A percentile compares a stretch with the other conserved stretches of the same genome.
Evolutionary conservation across 345 rosid genomes (phyloP).

Genomic region (Rhodomyrtus tomentosa): DNA sequence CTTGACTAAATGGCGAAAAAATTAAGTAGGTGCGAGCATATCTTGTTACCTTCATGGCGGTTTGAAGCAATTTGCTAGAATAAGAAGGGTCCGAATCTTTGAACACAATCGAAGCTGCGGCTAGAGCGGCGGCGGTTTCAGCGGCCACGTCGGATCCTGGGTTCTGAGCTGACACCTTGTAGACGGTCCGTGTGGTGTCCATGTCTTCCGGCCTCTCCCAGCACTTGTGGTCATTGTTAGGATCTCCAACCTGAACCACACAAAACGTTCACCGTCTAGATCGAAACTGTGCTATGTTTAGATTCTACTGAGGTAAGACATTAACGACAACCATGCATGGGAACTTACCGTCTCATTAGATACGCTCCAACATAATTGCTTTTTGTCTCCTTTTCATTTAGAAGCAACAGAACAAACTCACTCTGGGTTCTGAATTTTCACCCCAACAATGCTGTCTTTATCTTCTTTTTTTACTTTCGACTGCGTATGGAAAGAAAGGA

Average conservation of each 20-base stretch:
- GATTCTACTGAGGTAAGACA: background rate
- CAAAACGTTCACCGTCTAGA: background rate
- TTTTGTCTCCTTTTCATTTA: background rate
- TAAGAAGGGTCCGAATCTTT: constrained; percentile 52
- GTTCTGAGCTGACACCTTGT: constrained; percentile 44
- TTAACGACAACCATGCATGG: background rate
- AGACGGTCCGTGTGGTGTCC: constrained; percentile 58
- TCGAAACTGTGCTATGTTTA: background rate
- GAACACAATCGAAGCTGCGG: constrained; percentile 70
- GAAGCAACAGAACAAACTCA: background rate
- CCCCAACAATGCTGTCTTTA: background rate
- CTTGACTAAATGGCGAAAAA: background rate
- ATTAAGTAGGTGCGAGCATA: background rate
- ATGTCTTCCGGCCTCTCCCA: constrained; percentile 85
- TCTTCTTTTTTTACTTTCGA: background rate
- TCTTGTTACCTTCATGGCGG: constrained; percentile 33
- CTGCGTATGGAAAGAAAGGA: background rate
- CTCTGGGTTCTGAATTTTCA: background rate
- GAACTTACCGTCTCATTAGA: background rate
- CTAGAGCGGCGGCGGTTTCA: constrained; percentile 70
- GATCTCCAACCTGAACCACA: constrained; percentile 52
- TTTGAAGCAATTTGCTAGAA: constrained; percentile 36
- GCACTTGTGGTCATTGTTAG: constrained; percentile 55
- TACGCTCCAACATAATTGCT: background rate
- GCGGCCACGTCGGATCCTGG: constrained; percentile 81